Base-by-base conservation (phyloP, 108 stramenopile genomes). In the Cyclotella distinguenda region DNA sequence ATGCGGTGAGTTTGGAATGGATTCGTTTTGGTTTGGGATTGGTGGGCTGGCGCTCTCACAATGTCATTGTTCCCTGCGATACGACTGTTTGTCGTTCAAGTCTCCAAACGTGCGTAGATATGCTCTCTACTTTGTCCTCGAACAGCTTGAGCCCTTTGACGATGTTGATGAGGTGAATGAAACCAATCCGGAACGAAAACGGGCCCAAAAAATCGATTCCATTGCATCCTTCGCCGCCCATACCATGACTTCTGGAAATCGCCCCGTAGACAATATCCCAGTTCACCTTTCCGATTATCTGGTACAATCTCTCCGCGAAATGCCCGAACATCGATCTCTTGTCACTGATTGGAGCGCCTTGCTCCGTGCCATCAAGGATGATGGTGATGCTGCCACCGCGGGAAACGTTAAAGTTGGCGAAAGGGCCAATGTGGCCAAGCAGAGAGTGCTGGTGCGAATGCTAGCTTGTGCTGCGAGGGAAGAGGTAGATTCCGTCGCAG, bases 71-170 rank as follows among this genome's bases (percentile, higher is more conserved):
- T n/a, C n/a, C n/a, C n/a, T n/a, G n/a, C n/a, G n/a, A n/a, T n/a
- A n/a, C n/a, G n/a, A n/a, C n/a, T n/a, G n/a, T n/a, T 45, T 44
- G 6, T 60, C 36, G 5, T 51, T 8, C 23, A 43, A 74, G 73
- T 58, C 87, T 23, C 74, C 79, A 0, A 39, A n/a, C 0, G 86
- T 86, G 15, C 77, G 89, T 5, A 70, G 62, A 38, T 60, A 85
- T 69, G 89, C 90, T 3, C 79, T 95, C 22, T 79, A 87, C 44
- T 91, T 95, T 57, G 76, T 95, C 47, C 49, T 91, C 10, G 90
- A 91, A 72, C 94, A 95, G 66, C 66, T 91, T 18, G 94, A 91
- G 61, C 80, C 87, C 23, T 95, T 95, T 65, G 94, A 95, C 50
- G 67, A 72, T 10, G 84, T 70, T 9, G 81, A 68, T 10, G 78